Evolutionary conservation across 495 filamentous ascomycete species (phyloP), one percentile per base, ranked within the genome.

Genomic region (Lasiosphaeris hirsuta): DNA sequence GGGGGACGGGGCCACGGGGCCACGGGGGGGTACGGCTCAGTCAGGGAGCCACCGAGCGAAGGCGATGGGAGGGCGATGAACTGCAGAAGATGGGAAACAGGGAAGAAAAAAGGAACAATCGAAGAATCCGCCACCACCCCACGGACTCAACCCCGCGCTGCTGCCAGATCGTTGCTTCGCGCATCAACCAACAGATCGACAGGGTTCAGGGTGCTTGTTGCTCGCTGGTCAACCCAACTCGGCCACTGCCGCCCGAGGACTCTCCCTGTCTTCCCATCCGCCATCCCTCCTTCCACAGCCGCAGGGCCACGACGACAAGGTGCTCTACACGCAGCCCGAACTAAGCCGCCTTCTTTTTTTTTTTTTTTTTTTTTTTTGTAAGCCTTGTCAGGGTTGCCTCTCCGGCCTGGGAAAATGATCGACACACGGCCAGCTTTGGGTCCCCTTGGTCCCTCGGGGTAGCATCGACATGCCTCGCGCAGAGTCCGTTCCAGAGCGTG

Each of bases 121-220:
- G 60, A 46, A 52, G 50, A 36, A 57, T 60, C 64, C 63, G n/a
- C n/a, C 60, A 56, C 58, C 60, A 58, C 49, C 58, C 59, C 43
- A 15, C 43, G 9, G 10, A 13, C 17, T 46, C 15, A 23, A 23
- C 14, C 17, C 14, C 5, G 9, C 30, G 5, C 23, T 30, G 23
- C 23, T 30, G 23, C 23, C 23, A 30, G 23, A 30, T 30, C 23
- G 23, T 30, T 30, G 23, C 23, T 30, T 30, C 23, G 23, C 23
- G 23, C 23, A 30, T 30, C 23, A 30, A 30, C 23, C 23, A 30
- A 30, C 23, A 30, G 23, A 30, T 30, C 23, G 2, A 5, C 23
- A 30, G 23, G 23, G 23, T 30, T 30, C 23, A 30, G 2, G 23
- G 23, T 5, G 23, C 23, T 30, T 30, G 23, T 30, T 30, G 23